Evolutionary conservation across 2,329 filamentous ascomycete genomes (phyloP), one percentile per base, ranked within the genome.

Genomic region (Fusarium sp.): DNA sequence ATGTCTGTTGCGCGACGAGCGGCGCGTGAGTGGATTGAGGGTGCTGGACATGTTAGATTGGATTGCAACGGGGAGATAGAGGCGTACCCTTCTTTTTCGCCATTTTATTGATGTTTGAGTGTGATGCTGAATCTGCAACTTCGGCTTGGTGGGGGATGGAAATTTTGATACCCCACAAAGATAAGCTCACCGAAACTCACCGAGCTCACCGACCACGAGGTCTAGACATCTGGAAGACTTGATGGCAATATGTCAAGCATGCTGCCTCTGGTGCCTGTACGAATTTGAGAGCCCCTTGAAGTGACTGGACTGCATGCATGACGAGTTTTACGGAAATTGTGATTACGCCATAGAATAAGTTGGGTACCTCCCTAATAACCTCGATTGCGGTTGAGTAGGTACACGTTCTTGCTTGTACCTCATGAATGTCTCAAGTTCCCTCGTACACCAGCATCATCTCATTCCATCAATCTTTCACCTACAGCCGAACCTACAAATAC

Each of bases 1-100:
- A 92, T 91, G 8, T 91, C 92, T 22, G 90, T 89, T 51, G 91
- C 92, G 72, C 93, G 90, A 78, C 92, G 89, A 44, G 92, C 92
- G 65, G 92, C 92, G 73, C 93, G 91, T 59, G 93, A 95, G 84
- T 91, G 92, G 65, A 90, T 82, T 9, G 92, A 93, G 42, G 86
- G 85, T 61, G 84, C 91, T 93, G 26, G 24, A 13, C 31, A 26
- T 48, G 71, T 77, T 50, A 79, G 71, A 18, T 18, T 15, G 5
- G 26, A 31, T 14, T 12, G 7, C 0, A 33, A 11, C 10, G 16
- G 15, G 7, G 6, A 13, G 2, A 16, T 1, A 7, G 22, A 24
- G 14, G 22, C 44, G 3, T 77, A 80, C 79, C 72, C 71, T 72
- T 78, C 69, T 78, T 79, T 55, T 81, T 80, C 9, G 79, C 79